phyloP scores from a whole-genome alignment of 164 flowering plant species.

The Houttuynia cordata region DNA sequence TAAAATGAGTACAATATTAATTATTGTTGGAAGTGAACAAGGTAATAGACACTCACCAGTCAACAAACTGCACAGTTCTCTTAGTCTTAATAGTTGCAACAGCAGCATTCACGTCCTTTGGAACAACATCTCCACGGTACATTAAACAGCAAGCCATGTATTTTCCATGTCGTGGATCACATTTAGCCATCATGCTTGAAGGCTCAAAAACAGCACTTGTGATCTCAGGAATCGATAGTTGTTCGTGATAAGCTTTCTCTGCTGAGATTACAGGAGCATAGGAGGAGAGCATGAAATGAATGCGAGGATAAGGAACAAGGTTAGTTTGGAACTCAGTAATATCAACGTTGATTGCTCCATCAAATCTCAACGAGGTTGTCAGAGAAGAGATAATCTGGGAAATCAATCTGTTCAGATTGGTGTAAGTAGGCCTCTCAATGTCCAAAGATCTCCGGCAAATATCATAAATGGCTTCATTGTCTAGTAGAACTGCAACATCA shows the following conservation, averaged over 20 bases:
- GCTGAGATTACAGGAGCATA: constrained; percentile 95
- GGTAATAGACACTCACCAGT: constrained; percentile 46
- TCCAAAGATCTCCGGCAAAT: constrained; percentile 78
- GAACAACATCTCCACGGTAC: constrained; percentile 96
- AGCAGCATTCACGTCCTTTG: constrained; percentile 93
- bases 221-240: constrained; percentile 86
- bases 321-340: constrained; percentile 88
- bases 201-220: constrained; percentile 95
- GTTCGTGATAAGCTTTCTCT: constrained; percentile 91
- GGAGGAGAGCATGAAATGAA: constrained; percentile 93
- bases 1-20: not conserved
- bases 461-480: constrained; percentile 89
- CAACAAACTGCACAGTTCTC: constrained; percentile 87
- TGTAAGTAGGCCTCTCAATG: constrained; percentile 87
- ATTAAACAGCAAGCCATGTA: constrained; percentile 96
- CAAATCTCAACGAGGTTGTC: constrained; percentile 84
- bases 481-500: constrained; percentile 76
- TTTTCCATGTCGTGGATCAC: constrained; percentile 90
- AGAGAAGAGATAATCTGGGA: constrained; percentile 83
- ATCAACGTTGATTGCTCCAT: constrained; percentile 91
- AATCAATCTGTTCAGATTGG: constrained; percentile 75
- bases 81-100: constrained; percentile 86
- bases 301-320: constrained; percentile 92
- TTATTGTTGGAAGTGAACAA: not conserved
- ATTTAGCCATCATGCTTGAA: constrained; percentile 97